Percentiles rank a stretch among this genome's conserved stretches.
These are phyloP conservation scores for Cenchrus fungigraminus DNA, from an alignment of 176 grass and related monocot species.

Conservation along the genomic window DNA sequence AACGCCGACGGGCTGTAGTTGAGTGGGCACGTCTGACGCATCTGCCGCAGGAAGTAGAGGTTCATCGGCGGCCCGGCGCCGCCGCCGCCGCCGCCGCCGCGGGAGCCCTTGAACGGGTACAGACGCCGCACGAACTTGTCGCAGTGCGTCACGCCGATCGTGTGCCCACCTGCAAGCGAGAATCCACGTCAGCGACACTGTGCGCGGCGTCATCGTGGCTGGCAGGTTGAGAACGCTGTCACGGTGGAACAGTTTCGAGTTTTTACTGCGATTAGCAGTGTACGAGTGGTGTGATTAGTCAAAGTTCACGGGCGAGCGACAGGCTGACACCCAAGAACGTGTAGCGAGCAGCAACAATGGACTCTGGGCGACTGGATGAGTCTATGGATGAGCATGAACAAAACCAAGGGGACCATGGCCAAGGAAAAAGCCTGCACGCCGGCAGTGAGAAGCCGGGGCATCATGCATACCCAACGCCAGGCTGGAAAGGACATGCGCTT, in stretches of 20 bases:
- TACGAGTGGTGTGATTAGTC: not conserved
- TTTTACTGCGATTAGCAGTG: not conserved
- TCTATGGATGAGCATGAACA: not conserved
- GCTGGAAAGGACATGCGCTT: slow-evolving; percentile 1
- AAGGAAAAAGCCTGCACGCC: not conserved
- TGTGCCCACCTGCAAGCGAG: slow-evolving; percentile 56
- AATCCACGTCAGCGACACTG: not conserved
- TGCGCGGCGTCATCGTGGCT: not conserved
- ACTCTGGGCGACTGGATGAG: too few relatives aligned
- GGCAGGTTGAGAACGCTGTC: not conserved
- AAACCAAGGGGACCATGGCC: slow-evolving; percentile 11
- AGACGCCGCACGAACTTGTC: slow-evolving; percentile 89
- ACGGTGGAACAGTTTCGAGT: not conserved
- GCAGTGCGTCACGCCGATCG: slow-evolving; percentile 83
- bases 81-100: not conserved
- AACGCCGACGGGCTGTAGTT: slow-evolving; percentile 59
- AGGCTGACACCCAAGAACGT: not conserved
- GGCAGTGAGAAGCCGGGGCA: not conserved
- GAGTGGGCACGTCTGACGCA: slow-evolving; percentile 79
- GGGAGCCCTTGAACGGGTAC: slow-evolving; percentile 66
- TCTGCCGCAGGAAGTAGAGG: slow-evolving; percentile 72
- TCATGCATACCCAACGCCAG: not conserved
- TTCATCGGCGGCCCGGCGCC: slow-evolving; percentile 67
- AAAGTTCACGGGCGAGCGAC: not conserved
- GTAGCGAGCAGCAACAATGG: not conserved